Conservation (phyloP, 202 grass and related monocot genomes). For the Alloteropsis angusta region DNA sequence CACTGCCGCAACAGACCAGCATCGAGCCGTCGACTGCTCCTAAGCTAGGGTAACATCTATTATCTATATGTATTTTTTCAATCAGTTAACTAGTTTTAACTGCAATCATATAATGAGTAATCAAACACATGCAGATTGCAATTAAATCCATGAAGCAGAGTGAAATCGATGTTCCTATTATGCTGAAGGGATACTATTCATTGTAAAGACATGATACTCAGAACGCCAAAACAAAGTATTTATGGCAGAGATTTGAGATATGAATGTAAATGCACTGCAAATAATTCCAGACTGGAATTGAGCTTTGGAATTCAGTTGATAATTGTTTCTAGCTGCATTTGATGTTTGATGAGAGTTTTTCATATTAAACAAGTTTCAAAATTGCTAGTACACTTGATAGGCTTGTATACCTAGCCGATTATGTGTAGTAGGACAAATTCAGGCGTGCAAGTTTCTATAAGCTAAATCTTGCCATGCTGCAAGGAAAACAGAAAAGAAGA, state of each 20-base stretch:
- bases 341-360: background rate
- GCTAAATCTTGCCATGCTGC: background rate
- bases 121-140: conserved; percentile 42
- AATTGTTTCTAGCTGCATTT: background rate
- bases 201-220: conserved; percentile 20
- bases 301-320: background rate
- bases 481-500: background rate
- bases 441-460: background rate
- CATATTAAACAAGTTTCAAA: background rate
- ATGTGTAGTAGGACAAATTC: background rate
- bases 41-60: conserved; percentile 36
- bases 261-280: conserved; percentile 31
- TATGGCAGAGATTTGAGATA: conserved; percentile 1
- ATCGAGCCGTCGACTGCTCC: conserved; percentile 24
- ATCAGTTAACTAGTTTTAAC: background rate
- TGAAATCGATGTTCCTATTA: background rate
- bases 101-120: conserved; percentile 2
- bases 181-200: conserved; percentile 15
- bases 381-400: background rate
- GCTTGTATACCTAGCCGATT: background rate
- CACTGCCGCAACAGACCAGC: conserved; percentile 19
- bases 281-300: conserved; percentile 11
- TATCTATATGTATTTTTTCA: background rate
- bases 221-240: background rate
- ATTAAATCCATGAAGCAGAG: conserved; percentile 36